phyloP scores from a whole-genome alignment of 768 basidiomycete species.

The Boletus rubroflammeus region DNA sequence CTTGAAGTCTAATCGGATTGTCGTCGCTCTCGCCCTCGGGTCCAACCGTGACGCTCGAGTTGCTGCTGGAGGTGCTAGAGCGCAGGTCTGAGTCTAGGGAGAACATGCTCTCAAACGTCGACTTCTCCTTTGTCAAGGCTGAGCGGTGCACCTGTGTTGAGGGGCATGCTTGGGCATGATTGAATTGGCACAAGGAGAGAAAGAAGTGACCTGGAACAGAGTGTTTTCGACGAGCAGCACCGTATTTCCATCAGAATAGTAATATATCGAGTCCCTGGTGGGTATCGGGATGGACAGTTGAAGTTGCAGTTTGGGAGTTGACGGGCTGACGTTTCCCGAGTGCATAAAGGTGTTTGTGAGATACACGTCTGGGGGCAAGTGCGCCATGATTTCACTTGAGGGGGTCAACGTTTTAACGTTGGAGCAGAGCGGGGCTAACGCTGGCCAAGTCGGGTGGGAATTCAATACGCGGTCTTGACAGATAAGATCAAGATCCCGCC shows the following conservation, averaged over 20 bases:
- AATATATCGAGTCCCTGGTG: constrained; percentile 40
- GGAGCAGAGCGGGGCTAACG: constrained; percentile 8
- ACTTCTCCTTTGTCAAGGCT: constrained; percentile 42
- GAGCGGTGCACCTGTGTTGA: constrained; percentile 37
- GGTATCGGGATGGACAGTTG: constrained; percentile 33
- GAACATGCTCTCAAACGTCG: constrained; percentile 47
- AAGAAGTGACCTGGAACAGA: constrained; percentile 45
- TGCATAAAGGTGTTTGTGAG: constrained; percentile 34
- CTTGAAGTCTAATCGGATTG: constrained; percentile 45
- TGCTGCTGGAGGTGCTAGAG: constrained; percentile 19
- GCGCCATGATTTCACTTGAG: constrained; percentile 23
- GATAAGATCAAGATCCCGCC: constrained; percentile 19
- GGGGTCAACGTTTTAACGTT: constrained; percentile 11
- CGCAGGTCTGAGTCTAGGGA: constrained; percentile 36
- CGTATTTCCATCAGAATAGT: constrained; percentile 38
- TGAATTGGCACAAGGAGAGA: constrained; percentile 5
- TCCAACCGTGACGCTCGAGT: constrained; percentile 27
- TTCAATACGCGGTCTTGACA: not conserved
- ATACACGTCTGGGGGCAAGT: constrained; percentile 31
- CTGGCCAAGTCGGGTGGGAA: constrained; percentile 17
- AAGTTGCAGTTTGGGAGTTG: constrained; percentile 33
- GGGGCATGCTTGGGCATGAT: constrained; percentile 21
- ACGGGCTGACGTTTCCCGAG: constrained; percentile 29
- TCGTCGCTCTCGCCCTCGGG: constrained; percentile 50
- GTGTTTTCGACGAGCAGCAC: constrained; percentile 42